A percentile compares a stretch with the other conserved stretches of the same genome.
Evolutionary conservation across 306 rosid genomes (phyloP).

Genomic region (Senna tora): DNA sequence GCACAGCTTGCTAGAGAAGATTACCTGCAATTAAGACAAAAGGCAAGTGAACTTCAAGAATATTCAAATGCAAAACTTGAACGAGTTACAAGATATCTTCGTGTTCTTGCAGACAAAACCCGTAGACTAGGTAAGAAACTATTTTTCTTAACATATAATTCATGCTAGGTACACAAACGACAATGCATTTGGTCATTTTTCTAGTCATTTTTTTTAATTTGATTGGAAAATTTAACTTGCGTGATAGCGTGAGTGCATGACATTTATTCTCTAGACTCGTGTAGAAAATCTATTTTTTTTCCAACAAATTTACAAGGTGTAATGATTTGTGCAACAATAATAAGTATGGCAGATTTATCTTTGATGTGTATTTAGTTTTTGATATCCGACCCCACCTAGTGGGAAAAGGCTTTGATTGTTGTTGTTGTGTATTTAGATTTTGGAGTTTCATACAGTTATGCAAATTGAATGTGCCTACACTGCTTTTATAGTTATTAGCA

Average conservation of each 20-base stretch:
- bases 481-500: slow-evolving; percentile 8
- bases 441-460: slow-evolving; percentile 9
- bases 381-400: too few species aligned
- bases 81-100: slow-evolving; percentile 89
- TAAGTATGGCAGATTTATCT: slow-evolving; percentile 20
- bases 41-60: slow-evolving; percentile 89
- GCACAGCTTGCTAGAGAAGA: slow-evolving; percentile 89
- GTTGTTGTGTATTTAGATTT: slow-evolving; percentile 31
- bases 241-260: slow-evolving; percentile 22
- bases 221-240: slow-evolving; percentile 28
- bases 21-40: slow-evolving; percentile 82
- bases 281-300: slow-evolving; percentile 7
- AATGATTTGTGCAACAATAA: slow-evolving; percentile 31
- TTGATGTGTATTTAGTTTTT: slow-evolving; percentile 30
- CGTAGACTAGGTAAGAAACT: slow-evolving; percentile 71
- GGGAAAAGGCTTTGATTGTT: too few species aligned
- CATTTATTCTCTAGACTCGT: slow-evolving; percentile 25
- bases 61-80: slow-evolving; percentile 93
- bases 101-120: slow-evolving; percentile 89
- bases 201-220: slow-evolving; percentile 14
- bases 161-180: slow-evolving; percentile 26
- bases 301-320: slow-evolving; percentile 11
- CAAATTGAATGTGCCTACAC: slow-evolving; percentile 1
- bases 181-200: slow-evolving; percentile 18
- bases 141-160: slow-evolving; percentile 21